These are phyloP conservation scores for Globisporangium rhizosaccharum DNA, from an alignment of 352 stramenopile species.

Conservation along the genomic window DNA sequence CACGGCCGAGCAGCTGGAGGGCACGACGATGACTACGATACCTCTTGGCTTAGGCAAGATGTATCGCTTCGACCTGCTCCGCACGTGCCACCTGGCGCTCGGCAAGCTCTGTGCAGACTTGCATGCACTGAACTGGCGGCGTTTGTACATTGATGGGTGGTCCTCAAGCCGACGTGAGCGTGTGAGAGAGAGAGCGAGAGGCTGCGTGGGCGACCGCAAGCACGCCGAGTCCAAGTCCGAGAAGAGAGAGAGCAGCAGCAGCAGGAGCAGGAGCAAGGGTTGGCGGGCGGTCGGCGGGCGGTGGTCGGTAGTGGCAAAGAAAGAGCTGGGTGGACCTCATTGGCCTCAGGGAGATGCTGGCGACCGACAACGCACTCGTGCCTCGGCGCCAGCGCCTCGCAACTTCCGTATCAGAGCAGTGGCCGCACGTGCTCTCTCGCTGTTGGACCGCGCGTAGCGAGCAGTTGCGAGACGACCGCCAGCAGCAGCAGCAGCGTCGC, in stretches of 20 bases:
- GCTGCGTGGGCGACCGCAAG: too few species aligned
- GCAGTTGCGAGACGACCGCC: neutral
- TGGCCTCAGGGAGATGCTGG: constrained; percentile 4
- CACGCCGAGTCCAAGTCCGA: too few species aligned
- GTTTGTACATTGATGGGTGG: too few species aligned
- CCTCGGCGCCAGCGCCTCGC: neutral
- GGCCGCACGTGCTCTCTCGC: neutral
- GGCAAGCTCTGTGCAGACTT: neutral
- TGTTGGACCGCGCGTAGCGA: neutral
- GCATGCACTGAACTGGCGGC: too few species aligned
- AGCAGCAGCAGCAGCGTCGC: neutral
- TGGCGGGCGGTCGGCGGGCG: too few species aligned
- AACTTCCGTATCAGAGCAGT: constrained; percentile 1
- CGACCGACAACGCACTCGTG: constrained; percentile 1
- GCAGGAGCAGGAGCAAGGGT: neutral
- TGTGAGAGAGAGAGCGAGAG: neutral
- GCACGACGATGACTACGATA: neutral
- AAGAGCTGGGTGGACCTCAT: constrained; percentile 9
- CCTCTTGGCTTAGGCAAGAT: neutral
- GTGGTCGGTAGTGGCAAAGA: neutral
- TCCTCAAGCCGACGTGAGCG: too few species aligned
- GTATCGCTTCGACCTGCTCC: too few species aligned
- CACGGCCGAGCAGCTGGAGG: neutral
- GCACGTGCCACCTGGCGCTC: neutral
- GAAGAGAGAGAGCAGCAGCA: neutral